Evolutionary conservation across 2,329 filamentous ascomycete species (phyloP).

Genomic region (Claviceps arundinis): DNA sequence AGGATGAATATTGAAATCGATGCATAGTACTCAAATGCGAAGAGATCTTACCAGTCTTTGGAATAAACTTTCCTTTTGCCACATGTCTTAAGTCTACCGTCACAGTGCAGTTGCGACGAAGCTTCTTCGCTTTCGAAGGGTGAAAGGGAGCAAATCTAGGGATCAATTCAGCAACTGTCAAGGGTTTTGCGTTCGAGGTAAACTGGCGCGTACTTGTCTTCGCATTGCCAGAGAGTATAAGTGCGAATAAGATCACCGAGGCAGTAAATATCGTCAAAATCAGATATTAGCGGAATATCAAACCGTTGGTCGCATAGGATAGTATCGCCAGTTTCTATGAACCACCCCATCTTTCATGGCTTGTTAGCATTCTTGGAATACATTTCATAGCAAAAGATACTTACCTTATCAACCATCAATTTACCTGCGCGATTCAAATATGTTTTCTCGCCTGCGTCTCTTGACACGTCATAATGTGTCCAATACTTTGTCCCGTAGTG

Average conservation of each 20-base stretch:
- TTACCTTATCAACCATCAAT: background rate
- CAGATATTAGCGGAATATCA: background rate
- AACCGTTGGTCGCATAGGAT: background rate
- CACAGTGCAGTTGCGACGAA: too few relatives aligned
- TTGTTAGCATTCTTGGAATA: background rate
- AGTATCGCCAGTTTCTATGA: background rate
- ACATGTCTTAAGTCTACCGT: too few relatives aligned
- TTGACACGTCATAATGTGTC: background rate
- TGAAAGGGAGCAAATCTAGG: too few relatives aligned
- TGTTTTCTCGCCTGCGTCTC: background rate
- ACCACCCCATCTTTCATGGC: conserved; percentile 1
- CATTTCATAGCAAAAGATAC: background rate
- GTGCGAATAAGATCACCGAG: background rate
- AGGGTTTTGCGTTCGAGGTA: too few relatives aligned
- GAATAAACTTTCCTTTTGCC: too few relatives aligned
- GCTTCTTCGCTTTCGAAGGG: too few relatives aligned
- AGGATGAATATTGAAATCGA: too few relatives aligned
- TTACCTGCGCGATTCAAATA: background rate
- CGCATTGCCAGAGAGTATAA: background rate
- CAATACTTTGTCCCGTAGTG: background rate
- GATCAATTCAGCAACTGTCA: too few relatives aligned
- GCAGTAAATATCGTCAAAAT: background rate
- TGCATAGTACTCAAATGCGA: too few relatives aligned
- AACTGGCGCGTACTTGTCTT: background rate
- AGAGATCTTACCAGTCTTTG: too few relatives aligned